Base-by-base conservation (phyloP, 225 moss, liverwort and hornwort genomes). In the Lunularia cruciata region DNA sequence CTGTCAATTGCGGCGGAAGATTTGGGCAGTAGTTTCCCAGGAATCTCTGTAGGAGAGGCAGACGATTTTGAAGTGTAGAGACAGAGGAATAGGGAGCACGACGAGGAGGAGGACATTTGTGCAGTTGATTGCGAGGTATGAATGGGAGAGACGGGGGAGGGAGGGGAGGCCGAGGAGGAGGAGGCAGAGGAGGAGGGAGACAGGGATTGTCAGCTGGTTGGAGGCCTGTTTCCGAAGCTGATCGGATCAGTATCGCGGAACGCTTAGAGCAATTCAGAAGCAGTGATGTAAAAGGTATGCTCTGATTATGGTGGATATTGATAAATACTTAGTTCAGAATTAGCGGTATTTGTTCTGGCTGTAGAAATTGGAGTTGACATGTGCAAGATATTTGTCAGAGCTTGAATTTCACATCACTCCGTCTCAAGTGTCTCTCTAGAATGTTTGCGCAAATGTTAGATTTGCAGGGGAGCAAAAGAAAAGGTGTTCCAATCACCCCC, bases 191-290 rank as follows among this genome's bases (percentile, higher is more conserved):
- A 12, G 42, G 73, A 10, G 78, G 76, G 5, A 58, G 76, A 25
- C 71, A 71, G 26, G 59, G 68, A 18, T 43, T 87, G 23, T 78
- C 84, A 19, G 78, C 83, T 26, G 90, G 92, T 13, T 78, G 86
- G 63, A 88, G 90, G 68, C 92, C 87, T 3, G 96, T 98, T 3
- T 85, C 92, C 0, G 92, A 98, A 72, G 84, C 90, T 56, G 90
- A 89, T 78, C 83, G 96, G 71, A 98, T 98, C 71, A 90, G 87
- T 79, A 84, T 96, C 30, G 88, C 88, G 27, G 95, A 92, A 43
- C 80, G 82, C n/a, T 79, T 96, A 39, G 87, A 83, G 36, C 80
- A 87, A 70, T 96, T 96, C 70, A 88, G 86, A 83, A 73, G 79
- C 65, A 86, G 83, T 73, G 62, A 87, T 65, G 82, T 75, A 22